Base-by-base conservation (phyloP, 495 filamentous ascomycete genomes). In the Hypoxylon crocopeplum region DNA sequence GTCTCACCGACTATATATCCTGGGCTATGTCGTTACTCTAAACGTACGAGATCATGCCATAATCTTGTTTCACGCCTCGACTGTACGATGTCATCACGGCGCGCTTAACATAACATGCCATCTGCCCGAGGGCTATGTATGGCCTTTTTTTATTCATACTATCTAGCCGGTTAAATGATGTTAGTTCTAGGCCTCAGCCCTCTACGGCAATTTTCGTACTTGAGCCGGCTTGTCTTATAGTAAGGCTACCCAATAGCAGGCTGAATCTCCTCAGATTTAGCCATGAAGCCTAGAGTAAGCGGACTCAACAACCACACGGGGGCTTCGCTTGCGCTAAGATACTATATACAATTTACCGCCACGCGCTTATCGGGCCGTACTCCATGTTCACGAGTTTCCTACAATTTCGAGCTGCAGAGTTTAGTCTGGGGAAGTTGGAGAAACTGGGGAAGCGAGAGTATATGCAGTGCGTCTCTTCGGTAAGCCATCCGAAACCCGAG, bases 361-460 rank as follows among this genome's bases (percentile, higher is more conserved):
- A 47, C 59, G 52, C 52, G 59, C 52, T 57, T 57, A 52, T 56
- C 48, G 59, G 59, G 47, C 47, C 52, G 52, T 53, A 40, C 41
- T 63, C 41, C 47, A 57, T 16, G 47, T 17, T 37, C 25, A 27
- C 7, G 19, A 38, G 21, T 20, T 38, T 19, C 36, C 16, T 20
- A 7, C 20, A 21, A 33, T 33, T 11, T 34, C 2, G n/a, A 46
- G n/a, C 16, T 34, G 17, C 22, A 7, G 10, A 34, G 12, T 21
- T 24, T 32, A 12, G 12, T 46, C 12, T 33, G 47, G 54, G 38
- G 40, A 51, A 59, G 3, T 32, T 59, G 33, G 56, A 45, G 47
- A 49, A 58, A n/a, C n/a, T 59, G 33, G 56, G 48, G 47, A 15
- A 39, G 19, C 16, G 27, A 33, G 13, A 45, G 7, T 39, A 21